phyloP scores from a whole-genome alignment of 768 basidiomycete species.

The Plicaturopsis crispa region DNA sequence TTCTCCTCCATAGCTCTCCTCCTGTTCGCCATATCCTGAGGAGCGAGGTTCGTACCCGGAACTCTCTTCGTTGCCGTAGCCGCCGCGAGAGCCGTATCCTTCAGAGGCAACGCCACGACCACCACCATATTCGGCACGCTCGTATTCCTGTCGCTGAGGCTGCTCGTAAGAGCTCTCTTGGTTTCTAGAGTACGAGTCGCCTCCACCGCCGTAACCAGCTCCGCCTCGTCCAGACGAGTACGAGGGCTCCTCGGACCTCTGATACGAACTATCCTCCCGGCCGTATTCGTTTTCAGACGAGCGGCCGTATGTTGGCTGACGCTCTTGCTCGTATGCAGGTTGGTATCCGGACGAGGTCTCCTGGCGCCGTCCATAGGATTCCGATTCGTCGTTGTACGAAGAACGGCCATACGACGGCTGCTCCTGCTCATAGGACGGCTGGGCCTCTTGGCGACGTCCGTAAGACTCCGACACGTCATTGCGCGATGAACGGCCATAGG shows the following conservation, averaged over 20 bases:
- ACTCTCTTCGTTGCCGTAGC: slow-evolving; percentile 9
- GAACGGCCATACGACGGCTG: too few species aligned
- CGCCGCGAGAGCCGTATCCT: slow-evolving; percentile 4
- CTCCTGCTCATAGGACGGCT: too few species aligned
- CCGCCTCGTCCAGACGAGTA: too few species aligned
- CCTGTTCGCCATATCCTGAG: too few species aligned
- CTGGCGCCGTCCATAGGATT: too few species aligned
- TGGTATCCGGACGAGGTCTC: slow-evolving; percentile 1
- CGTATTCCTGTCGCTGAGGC: slow-evolving; percentile 7
- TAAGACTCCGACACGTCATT: too few species aligned
- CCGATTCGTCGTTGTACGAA: too few species aligned
- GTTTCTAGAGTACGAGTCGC: slow-evolving; percentile 11
- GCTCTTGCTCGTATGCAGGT: slow-evolving; percentile 7
- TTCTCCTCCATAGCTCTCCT: too few species aligned
- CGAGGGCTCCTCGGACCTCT: slow-evolving; percentile 8
- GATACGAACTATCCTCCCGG: slow-evolving; percentile 2
- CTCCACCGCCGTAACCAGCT: slow-evolving; percentile 10
- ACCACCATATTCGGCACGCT: slow-evolving; percentile 11
- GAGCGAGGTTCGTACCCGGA: slow-evolving; percentile 5
- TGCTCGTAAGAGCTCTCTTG: slow-evolving; percentile 7
- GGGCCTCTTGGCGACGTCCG: too few species aligned
- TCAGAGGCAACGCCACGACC: slow-evolving; percentile 6
- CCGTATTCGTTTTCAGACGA: slow-evolving; percentile 8
- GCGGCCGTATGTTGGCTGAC: too few species aligned
- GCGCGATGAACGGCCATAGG: too few species aligned